Conservation (phyloP, 2,329 filamentous ascomycete genomes). For the Fusarium hainanense region DNA sequence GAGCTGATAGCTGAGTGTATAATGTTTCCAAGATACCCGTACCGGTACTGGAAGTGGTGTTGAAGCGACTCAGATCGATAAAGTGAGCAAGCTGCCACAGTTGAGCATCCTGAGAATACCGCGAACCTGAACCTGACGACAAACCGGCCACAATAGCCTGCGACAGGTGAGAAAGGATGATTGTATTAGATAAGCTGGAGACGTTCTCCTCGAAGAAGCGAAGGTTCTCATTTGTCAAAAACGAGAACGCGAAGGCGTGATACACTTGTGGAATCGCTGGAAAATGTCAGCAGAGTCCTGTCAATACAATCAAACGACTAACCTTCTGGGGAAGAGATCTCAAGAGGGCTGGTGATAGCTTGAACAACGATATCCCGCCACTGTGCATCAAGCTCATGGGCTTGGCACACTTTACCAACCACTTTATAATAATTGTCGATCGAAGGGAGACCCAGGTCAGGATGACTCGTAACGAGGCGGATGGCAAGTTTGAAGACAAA, state of each 20-base stretch:
- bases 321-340: constrained; percentile 33
- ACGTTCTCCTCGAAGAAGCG: constrained; percentile 56
- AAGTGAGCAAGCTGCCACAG: constrained; percentile 76
- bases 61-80: constrained; percentile 64
- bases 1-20: constrained; percentile 64
- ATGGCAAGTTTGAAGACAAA: constrained; percentile 53
- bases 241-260: constrained; percentile 43
- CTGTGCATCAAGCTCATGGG: constrained; percentile 28
- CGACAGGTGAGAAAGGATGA: constrained; percentile 57
- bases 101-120: constrained; percentile 55
- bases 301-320: background rate
- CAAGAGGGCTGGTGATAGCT: constrained; percentile 49
- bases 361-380: constrained; percentile 42
- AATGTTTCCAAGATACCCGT: constrained; percentile 62
- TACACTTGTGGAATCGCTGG: constrained; percentile 28
- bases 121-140: constrained; percentile 37
- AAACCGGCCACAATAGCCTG: constrained; percentile 55
- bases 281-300: constrained; percentile 8
- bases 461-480: constrained; percentile 41
- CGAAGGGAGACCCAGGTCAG: constrained; percentile 40
- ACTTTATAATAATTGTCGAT: constrained; percentile 55
- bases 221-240: constrained; percentile 48
- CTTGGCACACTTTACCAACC: constrained; percentile 52
- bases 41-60: constrained; percentile 50
- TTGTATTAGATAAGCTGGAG: constrained; percentile 48